A percentile compares a stretch with the other conserved stretches of the same genome.
Conservation (phyloP, 441 rosid species). For the Populus hybrid region DNA sequence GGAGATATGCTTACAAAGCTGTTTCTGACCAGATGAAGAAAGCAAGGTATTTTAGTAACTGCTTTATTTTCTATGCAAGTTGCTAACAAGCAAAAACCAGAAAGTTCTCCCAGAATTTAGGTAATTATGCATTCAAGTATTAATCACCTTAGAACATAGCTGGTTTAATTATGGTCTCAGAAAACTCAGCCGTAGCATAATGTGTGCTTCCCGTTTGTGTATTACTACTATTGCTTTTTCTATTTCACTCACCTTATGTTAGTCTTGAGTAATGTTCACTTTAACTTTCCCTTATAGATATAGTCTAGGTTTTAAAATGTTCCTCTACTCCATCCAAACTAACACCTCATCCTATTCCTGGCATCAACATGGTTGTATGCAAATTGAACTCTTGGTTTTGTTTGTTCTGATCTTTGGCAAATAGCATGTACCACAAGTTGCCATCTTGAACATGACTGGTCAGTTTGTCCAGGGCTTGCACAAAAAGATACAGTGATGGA, state of each 20-base stretch:
- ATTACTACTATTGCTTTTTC: not conserved
- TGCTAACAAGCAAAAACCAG: not conserved
- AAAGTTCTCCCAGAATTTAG: not conserved
- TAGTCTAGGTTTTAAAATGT: not conserved
- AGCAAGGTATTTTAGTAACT: conserved; percentile 57
- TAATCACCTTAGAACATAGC: not conserved
- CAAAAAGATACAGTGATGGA: not conserved
- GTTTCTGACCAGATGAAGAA: conserved; percentile 87
- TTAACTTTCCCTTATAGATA: not conserved
- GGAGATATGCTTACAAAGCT: conserved; percentile 89
- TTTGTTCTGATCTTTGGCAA: not conserved
- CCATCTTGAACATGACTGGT: not conserved
- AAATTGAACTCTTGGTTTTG: not conserved
- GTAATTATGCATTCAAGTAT: too few relatives aligned
- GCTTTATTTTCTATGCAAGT: not conserved
- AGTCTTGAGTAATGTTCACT: not conserved
- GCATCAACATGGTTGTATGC: not conserved
- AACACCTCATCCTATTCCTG: not conserved
- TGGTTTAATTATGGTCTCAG: not conserved
- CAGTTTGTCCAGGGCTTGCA: not conserved
- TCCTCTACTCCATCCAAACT: not conserved
- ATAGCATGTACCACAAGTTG: not conserved
- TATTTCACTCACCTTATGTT: not conserved
- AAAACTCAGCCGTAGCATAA: not conserved
- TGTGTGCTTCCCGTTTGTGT: not conserved